phyloP scores from a whole-genome alignment of 768 basidiomycete genomes.

The Trametes cingulata region DNA sequence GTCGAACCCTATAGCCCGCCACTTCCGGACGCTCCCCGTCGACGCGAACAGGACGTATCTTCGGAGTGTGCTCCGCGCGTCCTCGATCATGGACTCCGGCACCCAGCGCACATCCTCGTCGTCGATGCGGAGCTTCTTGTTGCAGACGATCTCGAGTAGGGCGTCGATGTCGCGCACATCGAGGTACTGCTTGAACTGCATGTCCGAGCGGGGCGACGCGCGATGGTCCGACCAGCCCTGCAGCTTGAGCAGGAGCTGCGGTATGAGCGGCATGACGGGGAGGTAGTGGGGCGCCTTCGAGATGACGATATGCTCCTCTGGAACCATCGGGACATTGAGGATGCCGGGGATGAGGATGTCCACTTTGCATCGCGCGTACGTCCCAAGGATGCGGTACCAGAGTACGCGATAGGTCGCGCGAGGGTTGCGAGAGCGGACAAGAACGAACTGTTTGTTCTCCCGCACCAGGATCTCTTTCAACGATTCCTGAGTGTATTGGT shows the following conservation, averaged over 20 bases:
- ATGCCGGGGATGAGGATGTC: slow-evolving; percentile 36
- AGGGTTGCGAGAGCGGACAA: slow-evolving; percentile 39
- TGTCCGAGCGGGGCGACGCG: slow-evolving; percentile 32
- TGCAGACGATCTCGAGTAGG: slow-evolving; percentile 39
- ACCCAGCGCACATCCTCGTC: slow-evolving; percentile 5
- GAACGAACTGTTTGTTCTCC: slow-evolving; percentile 37
- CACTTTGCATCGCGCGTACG: slow-evolving; percentile 30
- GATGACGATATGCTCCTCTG: slow-evolving; percentile 12
- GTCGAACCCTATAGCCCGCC: background rate
- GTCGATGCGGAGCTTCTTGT: background rate
- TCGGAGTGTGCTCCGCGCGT: background rate
- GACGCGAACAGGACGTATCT: background rate
- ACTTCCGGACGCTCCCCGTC: background rate
- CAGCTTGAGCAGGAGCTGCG: slow-evolving; percentile 35
- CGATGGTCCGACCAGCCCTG: slow-evolving; percentile 37
- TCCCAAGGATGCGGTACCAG: slow-evolving; percentile 33
- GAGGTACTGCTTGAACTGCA: slow-evolving; percentile 39
- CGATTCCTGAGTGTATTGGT: slow-evolving; percentile 34
- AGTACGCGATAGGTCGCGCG: slow-evolving; percentile 44
- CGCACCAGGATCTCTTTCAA: slow-evolving; percentile 42
- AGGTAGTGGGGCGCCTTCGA: slow-evolving; percentile 13
- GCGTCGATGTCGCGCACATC: slow-evolving; percentile 46
- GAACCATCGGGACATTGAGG: slow-evolving; percentile 30
- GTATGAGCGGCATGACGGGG: slow-evolving; percentile 33
- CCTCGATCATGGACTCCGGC: background rate